A percentile compares a stretch with the other conserved stretches of the same genome.
Conservation (phyloP, 2,329 filamentous ascomycete genomes). For the Fusarium begoniae region DNA sequence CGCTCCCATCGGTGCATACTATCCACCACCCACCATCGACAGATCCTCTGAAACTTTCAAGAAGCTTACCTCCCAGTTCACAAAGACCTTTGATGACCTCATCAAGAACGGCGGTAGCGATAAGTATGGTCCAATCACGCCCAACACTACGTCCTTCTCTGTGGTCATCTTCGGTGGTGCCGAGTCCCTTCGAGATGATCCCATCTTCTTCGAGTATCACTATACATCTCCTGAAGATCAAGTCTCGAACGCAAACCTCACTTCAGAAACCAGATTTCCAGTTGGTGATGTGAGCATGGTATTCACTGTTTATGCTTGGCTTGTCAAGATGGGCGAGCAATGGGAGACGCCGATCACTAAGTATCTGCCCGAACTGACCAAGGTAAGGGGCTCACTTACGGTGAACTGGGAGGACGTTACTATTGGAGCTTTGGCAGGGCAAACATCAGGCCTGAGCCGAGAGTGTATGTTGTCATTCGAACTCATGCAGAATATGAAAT, state of each 20-base stretch:
- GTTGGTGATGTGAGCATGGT: conserved; percentile 45
- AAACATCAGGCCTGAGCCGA: conserved; percentile 32
- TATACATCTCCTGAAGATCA: conserved; percentile 32
- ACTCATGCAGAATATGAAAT: not conserved
- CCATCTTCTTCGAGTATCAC: conserved; percentile 34
- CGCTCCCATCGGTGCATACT: conserved; percentile 33
- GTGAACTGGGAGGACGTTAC: conserved; percentile 29
- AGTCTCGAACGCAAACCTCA: conserved; percentile 19
- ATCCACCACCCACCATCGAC: conserved; percentile 26
- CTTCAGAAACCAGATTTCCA: conserved; percentile 38
- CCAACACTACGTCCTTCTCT: conserved; percentile 35
- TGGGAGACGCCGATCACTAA: conserved; percentile 44
- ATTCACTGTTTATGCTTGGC: conserved; percentile 48
- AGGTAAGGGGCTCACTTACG: not conserved
- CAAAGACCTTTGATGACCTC: conserved; percentile 19
- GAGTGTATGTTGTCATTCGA: conserved; percentile 19
- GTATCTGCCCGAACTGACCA: conserved; percentile 41
- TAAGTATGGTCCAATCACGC: conserved; percentile 19
- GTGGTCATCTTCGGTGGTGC: conserved; percentile 31
- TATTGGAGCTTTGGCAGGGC: conserved; percentile 31
- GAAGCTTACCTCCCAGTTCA: conserved; percentile 4
- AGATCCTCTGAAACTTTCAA: not conserved
- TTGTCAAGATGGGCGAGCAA: conserved; percentile 40
- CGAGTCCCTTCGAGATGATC: not conserved
- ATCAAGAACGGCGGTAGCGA: conserved; percentile 22